Conservation (phyloP, 1,284 basidiomycete species). For the Cryptococcus sp. region DNA sequence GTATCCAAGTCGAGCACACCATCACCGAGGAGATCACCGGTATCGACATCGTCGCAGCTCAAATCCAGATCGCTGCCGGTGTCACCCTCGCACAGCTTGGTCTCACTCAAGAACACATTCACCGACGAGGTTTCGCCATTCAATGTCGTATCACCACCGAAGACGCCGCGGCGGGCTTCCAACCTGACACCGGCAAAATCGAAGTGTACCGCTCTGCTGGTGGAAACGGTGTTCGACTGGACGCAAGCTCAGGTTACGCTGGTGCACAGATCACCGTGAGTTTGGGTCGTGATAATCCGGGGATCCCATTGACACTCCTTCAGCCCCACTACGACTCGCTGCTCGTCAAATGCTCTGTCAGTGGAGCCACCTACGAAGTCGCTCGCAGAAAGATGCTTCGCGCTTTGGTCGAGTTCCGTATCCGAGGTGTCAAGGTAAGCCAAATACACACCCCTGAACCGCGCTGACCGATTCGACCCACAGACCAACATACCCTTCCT, state of each 20-base stretch:
- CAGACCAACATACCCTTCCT: slow-evolving; percentile 99
- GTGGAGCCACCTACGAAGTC: slow-evolving; percentile 97
- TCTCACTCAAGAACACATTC: slow-evolving; percentile 93
- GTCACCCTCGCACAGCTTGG: slow-evolving; percentile 94
- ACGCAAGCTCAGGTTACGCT: slow-evolving; percentile 96
- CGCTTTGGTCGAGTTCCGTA: slow-evolving; percentile 98
- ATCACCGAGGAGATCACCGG: slow-evolving; percentile 99
- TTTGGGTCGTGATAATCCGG: slow-evolving; percentile 1
- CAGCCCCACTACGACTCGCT: slow-evolving; percentile 97
- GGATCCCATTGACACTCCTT: background rate
- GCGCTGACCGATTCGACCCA: slow-evolving; percentile 14
- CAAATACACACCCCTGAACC: background rate
- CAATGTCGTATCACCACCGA: slow-evolving; percentile 99
- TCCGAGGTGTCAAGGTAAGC: slow-evolving; percentile 90
- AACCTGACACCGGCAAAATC: slow-evolving; percentile 98
- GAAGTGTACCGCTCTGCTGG: slow-evolving; percentile 98
- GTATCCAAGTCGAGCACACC: slow-evolving; percentile 98
- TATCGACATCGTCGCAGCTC: slow-evolving; percentile 96
- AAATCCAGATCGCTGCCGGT: slow-evolving; percentile 98
- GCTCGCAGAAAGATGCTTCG: slow-evolving; percentile 98
- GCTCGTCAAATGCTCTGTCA: slow-evolving; percentile 94
- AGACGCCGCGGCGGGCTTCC: slow-evolving; percentile 86
- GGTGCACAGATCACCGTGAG: slow-evolving; percentile 96
- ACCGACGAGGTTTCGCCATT: slow-evolving; percentile 95
- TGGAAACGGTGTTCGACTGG: slow-evolving; percentile 97